These are phyloP conservation scores for Penicillium flavigenum DNA, from an alignment of 495 filamentous ascomycete genomes.

Conservation along the genomic window DNA sequence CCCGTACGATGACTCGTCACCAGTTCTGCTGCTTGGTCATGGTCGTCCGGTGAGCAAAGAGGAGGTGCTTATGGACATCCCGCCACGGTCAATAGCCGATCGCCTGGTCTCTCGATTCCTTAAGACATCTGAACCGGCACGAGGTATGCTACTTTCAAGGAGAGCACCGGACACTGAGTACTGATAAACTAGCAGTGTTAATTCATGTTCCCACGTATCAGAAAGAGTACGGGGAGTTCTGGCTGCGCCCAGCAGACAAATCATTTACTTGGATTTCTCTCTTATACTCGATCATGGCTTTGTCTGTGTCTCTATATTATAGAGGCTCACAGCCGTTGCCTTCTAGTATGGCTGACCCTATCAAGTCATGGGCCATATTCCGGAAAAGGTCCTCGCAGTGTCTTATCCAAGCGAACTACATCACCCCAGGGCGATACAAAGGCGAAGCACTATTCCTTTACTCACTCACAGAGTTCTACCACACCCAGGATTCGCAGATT, in stretches of 20 bases:
- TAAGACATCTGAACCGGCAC: constrained; percentile 42
- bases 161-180: neutral
- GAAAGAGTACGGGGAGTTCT: constrained; percentile 43
- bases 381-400: constrained; percentile 34
- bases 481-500: constrained; percentile 36
- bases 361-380: constrained; percentile 25
- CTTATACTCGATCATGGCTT: constrained; percentile 36
- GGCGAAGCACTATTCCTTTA: constrained; percentile 43
- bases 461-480: constrained; percentile 38
- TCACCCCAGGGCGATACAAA: constrained; percentile 33
- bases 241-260: constrained; percentile 29
- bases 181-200: constrained; percentile 24
- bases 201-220: constrained; percentile 49
- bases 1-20: constrained; percentile 25
- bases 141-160: constrained; percentile 28
- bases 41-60: constrained; percentile 31
- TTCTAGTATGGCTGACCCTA: constrained; percentile 15
- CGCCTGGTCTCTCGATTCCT: constrained; percentile 48
- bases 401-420: constrained; percentile 37
- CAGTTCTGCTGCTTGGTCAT: constrained; percentile 44
- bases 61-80: constrained; percentile 44
- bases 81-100: constrained; percentile 41
- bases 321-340: constrained; percentile 34
- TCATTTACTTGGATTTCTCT: constrained; percentile 41
- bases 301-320: constrained; percentile 32